Evolutionary conservation across 192 early-diverging fungal genomes (phyloP), one percentile per base, ranked within the genome.

Genomic region (Backusella tuberculispora): DNA sequence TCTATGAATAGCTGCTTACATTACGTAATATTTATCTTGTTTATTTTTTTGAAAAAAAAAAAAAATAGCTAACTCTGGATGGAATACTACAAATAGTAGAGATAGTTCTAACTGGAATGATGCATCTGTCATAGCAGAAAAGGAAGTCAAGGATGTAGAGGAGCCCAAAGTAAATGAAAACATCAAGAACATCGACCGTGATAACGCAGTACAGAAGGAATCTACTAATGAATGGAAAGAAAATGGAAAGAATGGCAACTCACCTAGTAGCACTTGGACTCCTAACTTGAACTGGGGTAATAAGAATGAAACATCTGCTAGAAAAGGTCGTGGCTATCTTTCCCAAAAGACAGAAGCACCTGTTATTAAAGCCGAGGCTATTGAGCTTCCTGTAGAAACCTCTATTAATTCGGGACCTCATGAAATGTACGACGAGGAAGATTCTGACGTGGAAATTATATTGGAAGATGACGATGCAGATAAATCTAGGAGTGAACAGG

Each of bases 381-480:
- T 19, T n/a, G 64, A 66, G 6, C 15, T 66, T 6, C 64, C 64
- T 7, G 15, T 38, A 15, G 34, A 40, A 7, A 66, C 26, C 14
- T 6, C 15, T 38, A 66, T 64, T 0, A 38, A 64, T 64, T 12
- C 63, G 19, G 12, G 8, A 15, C 37, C 37, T 38, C 65, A 60
- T 26, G 53, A 60, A 6, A 60, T 8, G 15, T 38, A 73, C n/a
- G 68, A 40, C 21, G 76, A 78, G 14, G 76, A 78, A 7, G 76
- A 78, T 43, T 77, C 76, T 7, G 76, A 78, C 41, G 76, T 78
- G n/a, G 76, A 73, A n/a, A 78, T 78, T 53, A 78, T 78, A 19
- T 26, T 78, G 14, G 76, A 78, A 78, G 63, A 66, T 17, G 53
- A 60, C 26, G 50, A 60, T 50, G 12, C 65, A 9, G 46, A 44